Base-by-base conservation (phyloP, 169 alveolate species). In the Plasmodium vinckei region DNA sequence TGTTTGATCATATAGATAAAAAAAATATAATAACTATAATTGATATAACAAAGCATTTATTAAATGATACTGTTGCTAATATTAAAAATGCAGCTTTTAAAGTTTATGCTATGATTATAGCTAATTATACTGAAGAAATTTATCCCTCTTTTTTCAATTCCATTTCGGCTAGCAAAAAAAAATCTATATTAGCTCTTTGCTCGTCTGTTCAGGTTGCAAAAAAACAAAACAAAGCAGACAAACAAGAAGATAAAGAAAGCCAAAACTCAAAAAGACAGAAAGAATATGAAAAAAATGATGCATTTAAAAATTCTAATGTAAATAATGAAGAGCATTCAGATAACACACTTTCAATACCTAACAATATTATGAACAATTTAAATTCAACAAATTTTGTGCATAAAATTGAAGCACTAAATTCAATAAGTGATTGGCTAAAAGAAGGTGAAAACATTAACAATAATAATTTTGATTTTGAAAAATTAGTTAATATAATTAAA, bases 51-150 rank as follows among this genome's bases (percentile, higher is more conserved):
- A 84, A 84, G 27, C 91, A 84, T 69, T 46, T 70, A 72, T 63
- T 84, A 6, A 84, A 84, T 72, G 91, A 84, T 39, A 68, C 86
- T 12, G 87, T 69, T 12, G 91, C 91, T 39, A 84, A 84, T 42
- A 84, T 84, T 33, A 84, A 69, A 53, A 84, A 84, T 61, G 47
- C 63, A 2, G 68, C 87, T 10, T 84, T 47, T 59, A 84, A 69
- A 42, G 4, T 84, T 4, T 84, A 69, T 53, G 19, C 91, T 2
- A 19, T 69, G 19, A 84, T 84, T 53, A 63, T 84, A 10, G 42
- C 87, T 1, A 46, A 59, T 39, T 69, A 69, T 39, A 86, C 87
- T 10, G 91, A 84, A 51, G 46, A 17, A 13, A 61, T 69, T 2
- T 25, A 68, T 42, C 57, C 91, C 2, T 19, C 91, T 13, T 84